phyloP scores from a whole-genome alignment of 345 rosid species.

The Arabidopsis arenosa region DNA sequence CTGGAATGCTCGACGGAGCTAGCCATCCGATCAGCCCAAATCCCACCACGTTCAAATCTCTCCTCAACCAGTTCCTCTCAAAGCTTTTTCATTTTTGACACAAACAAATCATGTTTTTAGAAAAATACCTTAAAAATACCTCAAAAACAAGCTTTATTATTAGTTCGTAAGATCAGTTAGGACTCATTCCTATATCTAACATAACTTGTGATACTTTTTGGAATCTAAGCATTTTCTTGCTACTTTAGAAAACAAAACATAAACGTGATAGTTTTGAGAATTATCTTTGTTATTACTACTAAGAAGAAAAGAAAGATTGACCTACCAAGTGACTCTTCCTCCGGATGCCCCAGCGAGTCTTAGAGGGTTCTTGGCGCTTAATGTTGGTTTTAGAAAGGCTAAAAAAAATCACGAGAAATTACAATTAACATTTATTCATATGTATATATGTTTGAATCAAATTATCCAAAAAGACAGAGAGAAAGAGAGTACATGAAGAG shows the following conservation, averaged over 20 bases:
- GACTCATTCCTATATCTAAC: too few species aligned
- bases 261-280: not conserved
- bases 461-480: not conserved
- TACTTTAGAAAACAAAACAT: not conserved
- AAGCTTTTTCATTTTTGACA: conserved; percentile 53
- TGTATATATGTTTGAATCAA: not conserved
- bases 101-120: not conserved
- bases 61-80: conserved; percentile 81
- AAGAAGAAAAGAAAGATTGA: not conserved
- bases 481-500: conserved; percentile 56
- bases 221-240: too few species aligned
- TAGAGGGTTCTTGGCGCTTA: conserved; percentile 64
- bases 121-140: not conserved
- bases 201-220: too few species aligned
- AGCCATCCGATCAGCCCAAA: conserved; percentile 93
- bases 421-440: not conserved
- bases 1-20: conserved; percentile 92
- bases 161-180: too few species aligned
- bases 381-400: conserved; percentile 67
- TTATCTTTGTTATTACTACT: not conserved
- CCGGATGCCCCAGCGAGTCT: conserved; percentile 55
- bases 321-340: conserved; percentile 73
- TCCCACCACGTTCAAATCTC: conserved; percentile 78
- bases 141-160: conserved; percentile 11
- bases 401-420: conserved; percentile 16